phyloP scores from a whole-genome alignment of 805 yeast genomes.

The Ogataea paradorogensis region DNA sequence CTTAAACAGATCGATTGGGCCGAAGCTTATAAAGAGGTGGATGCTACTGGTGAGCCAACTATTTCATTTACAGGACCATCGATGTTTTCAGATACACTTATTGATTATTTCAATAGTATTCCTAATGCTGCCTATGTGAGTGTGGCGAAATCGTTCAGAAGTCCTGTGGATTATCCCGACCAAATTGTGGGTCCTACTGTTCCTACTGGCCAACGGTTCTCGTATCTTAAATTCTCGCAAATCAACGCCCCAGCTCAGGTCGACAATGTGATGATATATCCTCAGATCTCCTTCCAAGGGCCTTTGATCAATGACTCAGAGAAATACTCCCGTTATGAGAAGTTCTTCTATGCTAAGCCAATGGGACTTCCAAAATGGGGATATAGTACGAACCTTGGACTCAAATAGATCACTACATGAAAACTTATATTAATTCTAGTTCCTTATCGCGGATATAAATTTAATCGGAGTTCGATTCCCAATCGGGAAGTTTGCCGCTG shows the following conservation, averaged over 20 bases:
- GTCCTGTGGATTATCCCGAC: constrained; percentile 3
- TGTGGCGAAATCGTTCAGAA: constrained; percentile 9
- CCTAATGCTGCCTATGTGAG: constrained; percentile 10
- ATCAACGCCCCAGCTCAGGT: constrained; percentile 22
- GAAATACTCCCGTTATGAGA: constrained; percentile 8
- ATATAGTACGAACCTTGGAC: constrained; percentile 14
- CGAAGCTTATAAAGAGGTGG: constrained; percentile 10
- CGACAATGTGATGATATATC: constrained; percentile 20
- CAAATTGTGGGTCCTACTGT: constrained; percentile 19
- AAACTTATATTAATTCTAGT: not conserved
- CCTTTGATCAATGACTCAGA: constrained; percentile 8
- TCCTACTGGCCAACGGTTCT: constrained; percentile 16
- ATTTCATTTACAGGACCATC: constrained; percentile 25
- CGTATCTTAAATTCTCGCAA: constrained; percentile 21
- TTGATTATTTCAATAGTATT: constrained; percentile 23
- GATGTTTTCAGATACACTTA: constrained; percentile 24
- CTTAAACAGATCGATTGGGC: constrained; percentile 19
- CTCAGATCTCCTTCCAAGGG: constrained; percentile 21
- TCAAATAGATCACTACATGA: not conserved
- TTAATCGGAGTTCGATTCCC: not conserved
- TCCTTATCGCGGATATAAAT: no score
- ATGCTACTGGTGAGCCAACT: constrained; percentile 23
- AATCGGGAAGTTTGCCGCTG: not conserved
- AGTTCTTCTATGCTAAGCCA: constrained; percentile 29
- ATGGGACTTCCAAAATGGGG: constrained; percentile 14